phyloP scores from a whole-genome alignment of 1,284 basidiomycete genomes.

The Pyrrhoderma noxium region DNA sequence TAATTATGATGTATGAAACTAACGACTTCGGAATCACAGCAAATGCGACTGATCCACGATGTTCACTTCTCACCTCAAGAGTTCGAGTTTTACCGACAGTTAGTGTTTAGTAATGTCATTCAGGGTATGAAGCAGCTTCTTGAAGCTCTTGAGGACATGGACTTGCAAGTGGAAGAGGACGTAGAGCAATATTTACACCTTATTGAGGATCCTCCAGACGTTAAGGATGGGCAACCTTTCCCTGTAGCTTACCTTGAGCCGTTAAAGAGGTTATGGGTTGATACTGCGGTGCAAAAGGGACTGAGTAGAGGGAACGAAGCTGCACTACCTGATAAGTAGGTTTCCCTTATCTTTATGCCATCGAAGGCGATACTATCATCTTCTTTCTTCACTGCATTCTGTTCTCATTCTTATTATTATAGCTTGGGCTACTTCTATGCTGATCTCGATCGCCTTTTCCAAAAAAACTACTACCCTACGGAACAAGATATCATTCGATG shows the following conservation, averaged over 20 bases:
- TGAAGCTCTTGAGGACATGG: constrained; percentile 86
- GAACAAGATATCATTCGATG: constrained; percentile 84
- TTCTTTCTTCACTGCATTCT: too few relatives aligned
- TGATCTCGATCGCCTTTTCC: constrained; percentile 75
- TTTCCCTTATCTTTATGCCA: neutral
- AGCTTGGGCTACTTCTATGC: constrained; percentile 71
- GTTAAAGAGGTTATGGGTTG: constrained; percentile 71
- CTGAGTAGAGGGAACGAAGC: constrained; percentile 78
- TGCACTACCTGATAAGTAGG: constrained; percentile 83
- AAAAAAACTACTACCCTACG: constrained; percentile 60
- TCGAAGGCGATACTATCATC: too few relatives aligned
- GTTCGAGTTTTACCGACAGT: constrained; percentile 75
- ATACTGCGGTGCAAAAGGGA: constrained; percentile 67
- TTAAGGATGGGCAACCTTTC: constrained; percentile 77
- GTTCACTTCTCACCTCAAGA: constrained; percentile 71
- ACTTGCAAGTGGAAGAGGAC: constrained; percentile 58
- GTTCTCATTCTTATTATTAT: neutral
- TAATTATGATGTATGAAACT: too few relatives aligned
- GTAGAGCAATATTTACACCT: constrained; percentile 51
- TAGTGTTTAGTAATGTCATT: constrained; percentile 88
- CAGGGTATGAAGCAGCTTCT: constrained; percentile 78
- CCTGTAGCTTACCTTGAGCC: constrained; percentile 58
- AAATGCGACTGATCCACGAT: constrained; percentile 85
- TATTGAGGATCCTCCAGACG: constrained; percentile 61
- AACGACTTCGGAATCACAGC: constrained; percentile 33